A percentile compares a stretch with the other conserved stretches of the same genome.
These are phyloP conservation scores for Calonectria crousiana DNA, from an alignment of 2,329 filamentous ascomycete species.

Conservation along the genomic window DNA sequence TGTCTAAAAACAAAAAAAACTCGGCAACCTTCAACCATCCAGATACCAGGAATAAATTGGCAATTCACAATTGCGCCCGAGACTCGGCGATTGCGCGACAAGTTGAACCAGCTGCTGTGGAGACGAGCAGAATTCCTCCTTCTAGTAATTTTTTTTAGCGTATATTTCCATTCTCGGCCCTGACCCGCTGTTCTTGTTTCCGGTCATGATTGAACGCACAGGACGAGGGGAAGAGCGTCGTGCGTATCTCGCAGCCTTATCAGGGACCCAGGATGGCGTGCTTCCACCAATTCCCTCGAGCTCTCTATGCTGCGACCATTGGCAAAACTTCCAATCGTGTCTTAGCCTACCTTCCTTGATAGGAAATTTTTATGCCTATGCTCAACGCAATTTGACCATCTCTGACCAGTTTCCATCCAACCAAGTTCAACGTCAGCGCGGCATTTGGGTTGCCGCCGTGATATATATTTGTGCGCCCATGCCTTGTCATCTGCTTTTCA, in stretches of 20 bases:
- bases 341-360: slow-evolving; percentile 3
- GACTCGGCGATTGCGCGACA: background rate
- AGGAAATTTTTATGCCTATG: background rate
- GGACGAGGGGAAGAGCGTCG: background rate
- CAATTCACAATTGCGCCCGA: background rate
- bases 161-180: background rate
- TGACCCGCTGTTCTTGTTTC: background rate
- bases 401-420: background rate
- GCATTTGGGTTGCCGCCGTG: background rate
- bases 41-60: background rate
- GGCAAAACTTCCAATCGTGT: background rate
- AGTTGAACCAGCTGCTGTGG: background rate
- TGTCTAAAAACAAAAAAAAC: background rate
- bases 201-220: background rate
- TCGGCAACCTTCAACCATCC: background rate
- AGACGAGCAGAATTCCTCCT: background rate
- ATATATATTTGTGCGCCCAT: background rate
- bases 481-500: background rate
- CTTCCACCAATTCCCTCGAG: background rate
- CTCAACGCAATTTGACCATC: background rate
- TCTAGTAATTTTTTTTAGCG: background rate
- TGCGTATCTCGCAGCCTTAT: background rate
- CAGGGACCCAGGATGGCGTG: background rate
- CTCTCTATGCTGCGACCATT: background rate
- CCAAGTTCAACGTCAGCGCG: background rate